Conservation (phyloP, 352 stramenopile genomes). For the Phytophthora pisi region DNA sequence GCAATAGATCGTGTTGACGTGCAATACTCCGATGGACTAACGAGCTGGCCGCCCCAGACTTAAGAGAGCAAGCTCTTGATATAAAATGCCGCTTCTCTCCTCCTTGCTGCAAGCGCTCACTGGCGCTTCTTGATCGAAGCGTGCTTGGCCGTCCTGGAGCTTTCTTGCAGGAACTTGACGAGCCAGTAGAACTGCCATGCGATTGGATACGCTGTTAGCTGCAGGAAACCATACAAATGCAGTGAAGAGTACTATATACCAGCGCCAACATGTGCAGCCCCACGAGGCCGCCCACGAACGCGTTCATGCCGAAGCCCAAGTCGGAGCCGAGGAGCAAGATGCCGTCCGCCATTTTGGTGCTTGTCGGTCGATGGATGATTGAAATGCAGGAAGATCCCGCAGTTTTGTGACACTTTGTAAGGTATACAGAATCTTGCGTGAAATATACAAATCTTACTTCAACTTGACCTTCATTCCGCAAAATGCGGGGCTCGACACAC, state of each 20-base stretch:
- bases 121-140: slow-evolving; percentile 66
- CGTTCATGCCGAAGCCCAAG: slow-evolving; percentile 65
- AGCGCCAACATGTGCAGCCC: slow-evolving; percentile 75
- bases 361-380: neutral
- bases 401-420: slow-evolving; percentile 1
- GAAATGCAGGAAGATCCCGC: slow-evolving; percentile 1
- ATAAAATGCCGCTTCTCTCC: neutral
- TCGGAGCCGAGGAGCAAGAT: slow-evolving; percentile 45
- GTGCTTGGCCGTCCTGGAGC: slow-evolving; percentile 45
- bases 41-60: neutral
- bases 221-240: neutral
- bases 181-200: slow-evolving; percentile 62
- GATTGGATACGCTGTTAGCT: slow-evolving; percentile 5
- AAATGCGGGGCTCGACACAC: slow-evolving; percentile 15
- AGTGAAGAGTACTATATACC: slow-evolving; percentile 29
- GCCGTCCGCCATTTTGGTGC: slow-evolving; percentile 20
- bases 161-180: slow-evolving; percentile 64
- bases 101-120: slow-evolving; percentile 26
- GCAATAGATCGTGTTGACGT: neutral
- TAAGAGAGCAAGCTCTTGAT: neutral
- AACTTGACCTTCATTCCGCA: slow-evolving; percentile 36
- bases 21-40: neutral
- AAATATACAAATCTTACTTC: slow-evolving; percentile 24
- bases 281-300: slow-evolving; percentile 71
- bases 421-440: neutral